Base-by-base conservation (phyloP, 1,284 basidiomycete species). In the Dichomitus squalens region DNA sequence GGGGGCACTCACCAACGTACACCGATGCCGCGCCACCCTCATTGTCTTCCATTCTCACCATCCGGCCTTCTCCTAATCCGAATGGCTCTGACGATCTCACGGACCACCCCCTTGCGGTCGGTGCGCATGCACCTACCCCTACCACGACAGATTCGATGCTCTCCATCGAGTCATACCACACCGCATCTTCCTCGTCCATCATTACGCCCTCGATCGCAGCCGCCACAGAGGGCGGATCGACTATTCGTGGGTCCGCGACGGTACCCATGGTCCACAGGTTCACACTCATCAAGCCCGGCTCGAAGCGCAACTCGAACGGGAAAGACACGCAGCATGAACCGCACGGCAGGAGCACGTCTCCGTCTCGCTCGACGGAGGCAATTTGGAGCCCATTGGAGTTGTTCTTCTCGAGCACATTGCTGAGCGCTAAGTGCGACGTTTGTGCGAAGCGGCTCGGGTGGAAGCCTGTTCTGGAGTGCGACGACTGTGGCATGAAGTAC, bases 391-490 rank as follows among this genome's bases (percentile, higher is more conserved):
- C 66, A 11, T 78, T 93, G 48, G 90, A 92, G 49, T 77, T 92
- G 64, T 83, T 93, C 67, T 89, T 88, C 72, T 85, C 84, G 12
- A 86, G 84, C 67, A 85, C 82, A 5, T 71, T 89, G 46, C 70
- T 90, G 31, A 83, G 83, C 2, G 80, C 85, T 41, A 93, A 90
- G 69, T 96, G 93, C 68, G 90, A 92, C 69, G 77, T 94, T 8
- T 96, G 93, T 68, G 68, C 72, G 48, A 95, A 94, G 78, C 77
- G 90, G 49, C 78, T 96, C 46, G 92, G 93, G 14, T 89, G 89
- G 85, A 93, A 93, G 68, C 86, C 91, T 20, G 84, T 90, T 29
- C 74, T 96, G 29, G 87, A 92, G 67, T 96, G 94, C 71, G 94
- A 96, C 72, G 94, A 96, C 73, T 96, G 94, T 74, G 84, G 86